A percentile compares a stretch with the other conserved stretches of the same genome.
These are phyloP conservation scores for Phyllostachys edulis DNA, from an alignment of 176 grass and related monocot species.

Conservation along the genomic window DNA sequence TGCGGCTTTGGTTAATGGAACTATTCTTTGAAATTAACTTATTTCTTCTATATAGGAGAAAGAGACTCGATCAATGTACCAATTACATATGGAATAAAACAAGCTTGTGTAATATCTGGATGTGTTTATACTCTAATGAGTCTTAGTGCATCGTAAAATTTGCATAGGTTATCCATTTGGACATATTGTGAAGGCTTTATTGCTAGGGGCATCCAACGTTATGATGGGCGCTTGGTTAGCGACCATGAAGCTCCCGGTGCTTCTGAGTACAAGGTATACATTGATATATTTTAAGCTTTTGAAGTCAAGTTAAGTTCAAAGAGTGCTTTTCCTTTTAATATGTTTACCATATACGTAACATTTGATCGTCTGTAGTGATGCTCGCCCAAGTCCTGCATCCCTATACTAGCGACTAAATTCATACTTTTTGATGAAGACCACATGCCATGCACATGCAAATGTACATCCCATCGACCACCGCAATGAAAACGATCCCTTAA, in stretches of 20 bases:
- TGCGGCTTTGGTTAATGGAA: too few relatives aligned
- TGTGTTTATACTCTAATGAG: too few relatives aligned
- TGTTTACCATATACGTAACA: background rate
- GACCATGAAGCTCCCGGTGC: constrained; percentile 84
- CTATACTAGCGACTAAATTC: background rate
- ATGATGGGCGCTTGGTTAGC: constrained; percentile 96
- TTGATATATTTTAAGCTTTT: background rate
- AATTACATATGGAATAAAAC: too few relatives aligned
- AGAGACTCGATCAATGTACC: too few relatives aligned
- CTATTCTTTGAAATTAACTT: too few relatives aligned
- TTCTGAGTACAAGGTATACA: constrained; percentile 70
- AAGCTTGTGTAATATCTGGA: too few relatives aligned
- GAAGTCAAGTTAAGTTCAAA: background rate
- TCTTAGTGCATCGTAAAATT: too few relatives aligned
- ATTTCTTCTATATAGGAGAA: too few relatives aligned
- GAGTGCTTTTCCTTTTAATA: background rate
- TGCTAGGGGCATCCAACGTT: constrained; percentile 75
- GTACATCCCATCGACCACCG: background rate
- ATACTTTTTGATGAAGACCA: background rate
- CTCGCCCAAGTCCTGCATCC: background rate
- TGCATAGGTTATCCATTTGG: too few relatives aligned
- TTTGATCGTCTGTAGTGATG: background rate
- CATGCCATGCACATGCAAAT: constrained; percentile 23
- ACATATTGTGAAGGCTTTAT: constrained; percentile 93
- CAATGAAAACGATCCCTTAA: background rate